phyloP scores from a whole-genome alignment of 352 stramenopile genomes.

The Globisporangium paddicum region DNA sequence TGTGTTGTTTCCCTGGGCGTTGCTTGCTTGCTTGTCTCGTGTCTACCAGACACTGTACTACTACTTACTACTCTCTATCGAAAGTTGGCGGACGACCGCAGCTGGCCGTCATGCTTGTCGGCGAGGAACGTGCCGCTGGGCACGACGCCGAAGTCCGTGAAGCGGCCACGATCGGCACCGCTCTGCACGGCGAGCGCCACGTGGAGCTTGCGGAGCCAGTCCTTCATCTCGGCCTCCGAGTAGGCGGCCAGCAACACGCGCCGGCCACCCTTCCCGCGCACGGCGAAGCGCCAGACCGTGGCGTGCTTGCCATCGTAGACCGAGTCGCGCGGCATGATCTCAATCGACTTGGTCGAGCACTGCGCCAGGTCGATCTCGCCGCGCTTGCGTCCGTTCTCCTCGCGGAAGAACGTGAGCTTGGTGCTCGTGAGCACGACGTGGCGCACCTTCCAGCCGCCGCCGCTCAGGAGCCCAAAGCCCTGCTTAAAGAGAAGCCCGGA shows the following conservation, averaged over 20 bases:
- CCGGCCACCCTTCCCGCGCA: constrained; percentile 48
- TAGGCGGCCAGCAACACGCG: constrained; percentile 74
- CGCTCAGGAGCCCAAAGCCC: constrained; percentile 43
- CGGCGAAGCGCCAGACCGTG: constrained; percentile 81
- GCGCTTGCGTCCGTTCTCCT: constrained; percentile 62
- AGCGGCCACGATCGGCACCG: constrained; percentile 41
- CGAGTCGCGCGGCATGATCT: constrained; percentile 81
- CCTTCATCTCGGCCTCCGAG: constrained; percentile 80
- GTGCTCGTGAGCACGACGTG: constrained; percentile 59
- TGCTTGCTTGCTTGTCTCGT: constrained; percentile 2
- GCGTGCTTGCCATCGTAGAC: constrained; percentile 67
- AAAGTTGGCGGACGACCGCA: constrained; percentile 52
- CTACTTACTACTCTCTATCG: constrained; percentile 8
- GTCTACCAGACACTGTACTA: constrained; percentile 10
- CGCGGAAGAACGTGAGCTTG: constrained; percentile 68
- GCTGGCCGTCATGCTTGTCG: constrained; percentile 38
- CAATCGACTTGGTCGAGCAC: constrained; percentile 57
- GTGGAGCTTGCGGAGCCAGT: constrained; percentile 78
- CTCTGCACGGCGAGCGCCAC: constrained; percentile 58
- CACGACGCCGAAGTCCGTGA: constrained; percentile 59
- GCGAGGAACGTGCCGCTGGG: constrained; percentile 61
- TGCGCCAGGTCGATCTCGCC: constrained; percentile 72
- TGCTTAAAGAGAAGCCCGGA: constrained; percentile 72
- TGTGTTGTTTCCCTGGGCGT: neutral
- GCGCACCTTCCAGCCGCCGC: constrained; percentile 75